phyloP scores from a whole-genome alignment of 164 flowering plant genomes.

The Nelumbo lutea region DNA sequence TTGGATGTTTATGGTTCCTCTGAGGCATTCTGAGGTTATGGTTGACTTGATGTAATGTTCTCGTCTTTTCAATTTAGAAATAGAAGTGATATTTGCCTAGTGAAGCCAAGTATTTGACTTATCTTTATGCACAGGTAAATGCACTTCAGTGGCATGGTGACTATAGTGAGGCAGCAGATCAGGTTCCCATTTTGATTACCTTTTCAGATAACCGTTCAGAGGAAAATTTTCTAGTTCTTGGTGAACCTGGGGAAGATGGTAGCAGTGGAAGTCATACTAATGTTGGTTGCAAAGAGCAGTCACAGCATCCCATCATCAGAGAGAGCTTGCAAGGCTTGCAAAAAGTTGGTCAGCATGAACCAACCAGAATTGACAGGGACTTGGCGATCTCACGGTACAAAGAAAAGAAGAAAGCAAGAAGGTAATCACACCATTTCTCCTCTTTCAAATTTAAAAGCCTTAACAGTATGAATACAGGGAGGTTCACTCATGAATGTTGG shows the following conservation, averaged over 20 bases:
- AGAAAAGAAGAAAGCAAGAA: conserved; percentile 76
- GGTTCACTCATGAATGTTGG: not conserved
- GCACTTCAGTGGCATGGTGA: conserved; percentile 26
- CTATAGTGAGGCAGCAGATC: conserved; percentile 25
- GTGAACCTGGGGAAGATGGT: conserved; percentile 25
- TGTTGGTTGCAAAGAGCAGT: conserved; percentile 17
- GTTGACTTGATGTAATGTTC: not conserved
- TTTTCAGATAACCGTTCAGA: conserved; percentile 20
- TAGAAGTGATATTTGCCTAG: not conserved
- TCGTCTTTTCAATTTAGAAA: too few relatives aligned
- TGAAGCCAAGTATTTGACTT: not conserved
- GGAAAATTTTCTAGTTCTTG: conserved; percentile 28
- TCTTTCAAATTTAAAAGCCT: not conserved
- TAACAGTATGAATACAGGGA: not conserved
- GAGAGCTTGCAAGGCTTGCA: conserved; percentile 17
- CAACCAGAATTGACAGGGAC: conserved; percentile 53
- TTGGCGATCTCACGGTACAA: conserved; percentile 71
- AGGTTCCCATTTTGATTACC: conserved; percentile 17
- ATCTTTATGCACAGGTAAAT: conserved; percentile 32
- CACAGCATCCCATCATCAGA: conserved; percentile 12
- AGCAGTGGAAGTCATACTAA: conserved; percentile 12
- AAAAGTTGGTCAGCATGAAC: conserved; percentile 28
- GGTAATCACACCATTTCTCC: conserved; percentile 28
- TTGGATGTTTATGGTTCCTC: not conserved
- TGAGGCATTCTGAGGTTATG: not conserved